Evolutionary conservation across 495 filamentous ascomycete genomes (phyloP), one percentile per base, ranked within the genome.

Genomic region (Schizothecium vesticola): DNA sequence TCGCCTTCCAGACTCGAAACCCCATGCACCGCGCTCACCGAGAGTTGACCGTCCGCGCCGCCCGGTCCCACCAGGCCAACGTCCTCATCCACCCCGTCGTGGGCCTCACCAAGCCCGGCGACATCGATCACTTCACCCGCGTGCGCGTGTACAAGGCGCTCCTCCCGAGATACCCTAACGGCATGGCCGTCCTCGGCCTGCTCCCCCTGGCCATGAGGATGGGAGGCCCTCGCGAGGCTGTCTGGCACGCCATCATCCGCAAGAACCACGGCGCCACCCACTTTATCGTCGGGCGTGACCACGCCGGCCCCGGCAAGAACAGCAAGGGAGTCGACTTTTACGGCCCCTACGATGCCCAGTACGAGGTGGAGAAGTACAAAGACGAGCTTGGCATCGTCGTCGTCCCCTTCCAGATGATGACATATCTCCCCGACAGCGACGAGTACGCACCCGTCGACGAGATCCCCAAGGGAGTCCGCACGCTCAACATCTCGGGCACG

Each of bases 191-290:
- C 56, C 90, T 99, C 70, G 95, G 93, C 82, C 91, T 99, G 51
- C 86, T 99, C 4, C 93, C 94, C 58, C 85, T 99, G 63, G 95
- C 95, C 70, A 99, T 99, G 95, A 91, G 95, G 76, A 99, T 99
- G 95, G 95, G 93, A 73, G 95, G 95, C 72, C 95, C 95, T 62
- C 91, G 95, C 71, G 95, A 99, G 85, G 95, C 95, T 71, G 93
- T 99, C 82, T 99, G 95, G 95, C 95, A 99, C 85, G 95, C 95
- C 71, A 98, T 99, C 75, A 99, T 99, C 86, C 93, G 95, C 74
- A 99, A 98, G 87, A 99, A 99, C 82, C 93, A 97, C 82, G 95
- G 95, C 71, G 93, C 94, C 51, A 98, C 96, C 16, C 95, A 99
- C 86, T 99, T 99, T 87, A 99, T 99, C 75, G 94, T 99, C 66